phyloP scores from a whole-genome alignment of 2,329 filamentous ascomycete species.

The Alternaria burnsii region DNA sequence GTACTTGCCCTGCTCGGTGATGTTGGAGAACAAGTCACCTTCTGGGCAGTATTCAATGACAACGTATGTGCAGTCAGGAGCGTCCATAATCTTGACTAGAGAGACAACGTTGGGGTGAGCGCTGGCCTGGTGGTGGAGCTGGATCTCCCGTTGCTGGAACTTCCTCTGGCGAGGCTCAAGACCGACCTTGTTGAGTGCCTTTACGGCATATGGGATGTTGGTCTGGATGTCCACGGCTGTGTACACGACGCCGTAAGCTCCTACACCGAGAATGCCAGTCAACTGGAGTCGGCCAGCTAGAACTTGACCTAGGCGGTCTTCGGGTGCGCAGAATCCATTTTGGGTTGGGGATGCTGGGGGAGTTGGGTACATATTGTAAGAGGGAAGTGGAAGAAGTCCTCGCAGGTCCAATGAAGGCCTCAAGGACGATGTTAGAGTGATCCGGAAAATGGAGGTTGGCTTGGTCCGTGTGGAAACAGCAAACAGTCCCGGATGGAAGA shows the following conservation, averaged over 20 bases:
- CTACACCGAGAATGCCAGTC: constrained; percentile 85
- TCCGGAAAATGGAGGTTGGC: constrained; percentile 26
- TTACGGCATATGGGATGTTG: constrained; percentile 87
- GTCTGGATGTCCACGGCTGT: constrained; percentile 84
- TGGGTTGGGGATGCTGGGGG: constrained; percentile 59
- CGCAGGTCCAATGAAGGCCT: constrained; percentile 53
- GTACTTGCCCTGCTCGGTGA: constrained; percentile 93
- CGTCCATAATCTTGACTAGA: constrained; percentile 91
- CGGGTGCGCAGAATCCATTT: constrained; percentile 64
- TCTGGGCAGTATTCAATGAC: constrained; percentile 97
- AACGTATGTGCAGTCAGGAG: constrained; percentile 91
- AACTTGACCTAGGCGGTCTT: constrained; percentile 85
- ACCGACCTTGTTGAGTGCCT: constrained; percentile 93
- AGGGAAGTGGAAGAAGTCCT: constrained; percentile 40
- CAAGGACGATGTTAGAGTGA: constrained; percentile 43
- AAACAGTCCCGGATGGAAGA: constrained; percentile 16
- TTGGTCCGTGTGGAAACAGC: constrained; percentile 15
- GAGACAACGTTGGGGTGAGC: constrained; percentile 93
- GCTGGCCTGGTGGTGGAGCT: constrained; percentile 87
- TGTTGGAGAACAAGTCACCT: constrained; percentile 96
- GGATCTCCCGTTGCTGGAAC: constrained; percentile 93
- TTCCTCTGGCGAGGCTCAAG: constrained; percentile 85
- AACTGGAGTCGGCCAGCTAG: constrained; percentile 85
- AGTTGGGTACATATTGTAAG: constrained; percentile 58
- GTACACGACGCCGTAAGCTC: constrained; percentile 97